Evolutionary conservation across 2,329 filamentous ascomycete genomes (phyloP).

Genomic region (Drechslera avenae): DNA sequence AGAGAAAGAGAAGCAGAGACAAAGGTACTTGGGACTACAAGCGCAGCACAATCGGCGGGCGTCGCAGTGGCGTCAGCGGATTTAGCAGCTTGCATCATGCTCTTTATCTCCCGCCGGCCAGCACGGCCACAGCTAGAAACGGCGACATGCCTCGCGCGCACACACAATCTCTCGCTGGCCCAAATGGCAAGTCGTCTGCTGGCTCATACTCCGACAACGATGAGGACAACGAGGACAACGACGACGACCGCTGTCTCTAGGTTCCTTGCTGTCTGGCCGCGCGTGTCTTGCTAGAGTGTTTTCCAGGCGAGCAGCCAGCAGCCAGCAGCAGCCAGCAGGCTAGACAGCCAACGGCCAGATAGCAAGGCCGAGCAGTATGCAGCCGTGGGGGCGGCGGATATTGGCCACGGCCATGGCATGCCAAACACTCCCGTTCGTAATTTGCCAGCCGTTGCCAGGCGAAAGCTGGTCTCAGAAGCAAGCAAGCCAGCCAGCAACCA

Average conservation of each 20-base stretch:
- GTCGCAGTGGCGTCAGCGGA: constrained; percentile 4
- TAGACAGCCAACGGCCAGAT: constrained; percentile 18
- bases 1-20: constrained; percentile 21
- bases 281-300: not conserved
- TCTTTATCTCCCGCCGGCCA: constrained; percentile 26
- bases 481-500: constrained; percentile 11
- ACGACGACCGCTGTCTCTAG: no score
- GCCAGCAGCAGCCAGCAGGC: not conserved
- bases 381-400: constrained; percentile 9
- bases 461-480: constrained; percentile 15
- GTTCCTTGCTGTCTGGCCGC: constrained; percentile 10
- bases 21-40: constrained; percentile 18
- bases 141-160: constrained; percentile 16
- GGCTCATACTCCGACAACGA: no score
- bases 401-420: constrained; percentile 1
- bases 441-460: constrained; percentile 27
- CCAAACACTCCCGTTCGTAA: constrained; percentile 16
- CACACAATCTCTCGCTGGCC: not conserved
- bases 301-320: not conserved
- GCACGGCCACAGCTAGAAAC: constrained; percentile 36
- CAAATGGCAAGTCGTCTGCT: no score
- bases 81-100: constrained; percentile 8
- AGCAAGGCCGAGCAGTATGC: constrained; percentile 2
- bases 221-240: no score
- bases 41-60: not conserved